These are phyloP conservation scores for Nitzschia sp. DNA, from an alignment of 108 stramenopile genomes.

Conservation along the genomic window DNA sequence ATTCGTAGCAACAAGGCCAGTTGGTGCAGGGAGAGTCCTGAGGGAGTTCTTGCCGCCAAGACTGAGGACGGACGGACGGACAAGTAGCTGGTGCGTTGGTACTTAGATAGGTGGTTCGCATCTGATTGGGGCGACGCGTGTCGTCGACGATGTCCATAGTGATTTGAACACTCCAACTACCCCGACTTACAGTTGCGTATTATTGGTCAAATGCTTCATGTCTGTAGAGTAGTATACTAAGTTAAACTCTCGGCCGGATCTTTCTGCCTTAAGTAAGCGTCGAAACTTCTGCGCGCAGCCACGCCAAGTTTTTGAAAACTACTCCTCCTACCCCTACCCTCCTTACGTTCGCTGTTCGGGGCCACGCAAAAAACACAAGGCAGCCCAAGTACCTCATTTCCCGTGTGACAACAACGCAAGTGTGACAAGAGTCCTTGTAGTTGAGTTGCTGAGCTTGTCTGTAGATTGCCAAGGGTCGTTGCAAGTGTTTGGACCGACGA, in stretches of 20 bases:
- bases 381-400: too few species aligned
- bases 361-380: not conserved
- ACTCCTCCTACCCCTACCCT: not conserved
- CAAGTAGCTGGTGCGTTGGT: too few species aligned
- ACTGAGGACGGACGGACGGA: too few species aligned
- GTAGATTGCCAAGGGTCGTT: too few species aligned
- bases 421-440: too few species aligned
- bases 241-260: conserved; percentile 4
- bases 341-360: not conserved
- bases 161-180: conserved; percentile 1
- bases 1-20: too few species aligned
- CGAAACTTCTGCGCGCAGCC: not conserved
- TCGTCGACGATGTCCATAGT: not conserved
- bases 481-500: too few species aligned
- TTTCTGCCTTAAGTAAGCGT: not conserved
- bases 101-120: too few species aligned
- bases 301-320: conserved; percentile 3
- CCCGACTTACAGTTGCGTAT: conserved; percentile 1
- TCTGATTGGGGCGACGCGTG: not conserved
- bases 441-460: too few species aligned
- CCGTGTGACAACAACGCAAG: too few species aligned
- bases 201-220: not conserved
- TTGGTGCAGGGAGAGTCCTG: too few species aligned
- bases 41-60: too few species aligned
- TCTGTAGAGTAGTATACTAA: not conserved